Conservation (phyloP, 768 basidiomycete genomes). For the Epithele typhae region DNA sequence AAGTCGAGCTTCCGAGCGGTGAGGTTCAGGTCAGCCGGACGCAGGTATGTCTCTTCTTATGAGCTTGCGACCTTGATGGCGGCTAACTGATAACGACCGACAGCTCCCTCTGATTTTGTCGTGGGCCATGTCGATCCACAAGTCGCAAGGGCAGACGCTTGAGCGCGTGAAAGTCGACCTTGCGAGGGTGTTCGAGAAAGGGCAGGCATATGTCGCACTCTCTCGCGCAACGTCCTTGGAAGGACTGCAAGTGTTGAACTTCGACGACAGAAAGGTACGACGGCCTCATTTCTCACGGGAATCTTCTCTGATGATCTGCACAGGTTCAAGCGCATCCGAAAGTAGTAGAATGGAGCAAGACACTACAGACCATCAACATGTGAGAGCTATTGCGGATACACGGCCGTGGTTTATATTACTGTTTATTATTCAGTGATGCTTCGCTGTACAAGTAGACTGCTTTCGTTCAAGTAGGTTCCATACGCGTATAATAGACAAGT, state of each 20-base stretch:
- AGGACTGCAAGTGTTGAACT: conserved; percentile 81
- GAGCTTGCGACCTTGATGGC: too few species aligned
- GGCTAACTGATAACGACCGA: neutral
- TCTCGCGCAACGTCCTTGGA: conserved; percentile 85
- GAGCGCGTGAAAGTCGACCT: conserved; percentile 94
- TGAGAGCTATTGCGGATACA: too few species aligned
- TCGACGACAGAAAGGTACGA: conserved; percentile 66
- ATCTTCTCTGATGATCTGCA: neutral
- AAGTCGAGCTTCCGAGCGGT: conserved; percentile 82
- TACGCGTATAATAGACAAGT: too few species aligned
- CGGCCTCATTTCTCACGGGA: neutral
- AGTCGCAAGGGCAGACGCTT: conserved; percentile 95
- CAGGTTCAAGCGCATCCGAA: conserved; percentile 2
- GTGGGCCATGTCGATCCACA: conserved; percentile 99
- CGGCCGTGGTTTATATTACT: too few species aligned
- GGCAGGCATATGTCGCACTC: conserved; percentile 88
- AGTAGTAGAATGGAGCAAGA: conserved; percentile 1
- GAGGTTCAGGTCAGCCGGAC: conserved; percentile 75
- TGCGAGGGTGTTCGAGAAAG: conserved; percentile 89
- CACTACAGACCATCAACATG: conserved; percentile 3
- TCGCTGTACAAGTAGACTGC: too few species aligned
- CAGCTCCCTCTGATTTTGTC: conserved; percentile 85
- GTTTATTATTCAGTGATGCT: too few species aligned
- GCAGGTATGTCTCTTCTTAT: conserved; percentile 51
- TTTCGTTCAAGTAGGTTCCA: too few species aligned